Conservation (phyloP, 371 early-diverging fungal species). For the Chytridiales sp. region DNA sequence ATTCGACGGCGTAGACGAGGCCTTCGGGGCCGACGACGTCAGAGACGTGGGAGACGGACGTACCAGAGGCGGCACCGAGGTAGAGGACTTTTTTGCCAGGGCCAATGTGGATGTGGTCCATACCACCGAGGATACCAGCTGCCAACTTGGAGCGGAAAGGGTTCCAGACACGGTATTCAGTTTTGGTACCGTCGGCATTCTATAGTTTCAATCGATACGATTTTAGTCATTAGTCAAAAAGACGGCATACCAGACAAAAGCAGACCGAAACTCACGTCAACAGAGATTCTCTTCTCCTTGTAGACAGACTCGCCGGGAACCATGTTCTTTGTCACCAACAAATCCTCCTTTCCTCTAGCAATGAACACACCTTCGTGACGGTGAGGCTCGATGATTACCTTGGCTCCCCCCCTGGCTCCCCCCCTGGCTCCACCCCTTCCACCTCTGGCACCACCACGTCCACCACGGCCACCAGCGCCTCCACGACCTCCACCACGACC, state of each 20-base stretch:
- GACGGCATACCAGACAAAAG: slow-evolving; percentile 16
- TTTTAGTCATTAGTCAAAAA: not conserved
- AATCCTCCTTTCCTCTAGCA: slow-evolving; percentile 97
- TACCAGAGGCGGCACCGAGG: slow-evolving; percentile 98
- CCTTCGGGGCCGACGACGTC: slow-evolving; percentile 99
- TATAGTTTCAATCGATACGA: slow-evolving; percentile 11
- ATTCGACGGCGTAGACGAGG: slow-evolving; percentile 99
- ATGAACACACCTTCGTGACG: slow-evolving; percentile 97
- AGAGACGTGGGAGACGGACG: slow-evolving; percentile 99
- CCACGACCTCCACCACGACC: slow-evolving; percentile 50
- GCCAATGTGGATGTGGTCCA: slow-evolving; percentile 95
- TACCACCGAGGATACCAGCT: slow-evolving; percentile 99
- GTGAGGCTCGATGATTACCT: slow-evolving; percentile 95
- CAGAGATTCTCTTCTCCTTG: slow-evolving; percentile 98
- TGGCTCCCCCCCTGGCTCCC: slow-evolving; percentile 68
- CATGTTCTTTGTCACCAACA: slow-evolving; percentile 98
- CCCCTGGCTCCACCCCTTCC: slow-evolving; percentile 44
- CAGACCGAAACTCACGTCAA: slow-evolving; percentile 59
- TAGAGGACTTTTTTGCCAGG: slow-evolving; percentile 99
- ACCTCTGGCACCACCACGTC: slow-evolving; percentile 44
- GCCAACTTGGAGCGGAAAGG: slow-evolving; percentile 99
- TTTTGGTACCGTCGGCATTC: slow-evolving; percentile 92
- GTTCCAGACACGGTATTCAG: slow-evolving; percentile 99
- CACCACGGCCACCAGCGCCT: slow-evolving; percentile 50
- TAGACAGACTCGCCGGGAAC: slow-evolving; percentile 99